These are phyloP conservation scores for Talaromyces atroroseus DNA, from an alignment of 2,329 filamentous ascomycete genomes.

Conservation along the genomic window DNA sequence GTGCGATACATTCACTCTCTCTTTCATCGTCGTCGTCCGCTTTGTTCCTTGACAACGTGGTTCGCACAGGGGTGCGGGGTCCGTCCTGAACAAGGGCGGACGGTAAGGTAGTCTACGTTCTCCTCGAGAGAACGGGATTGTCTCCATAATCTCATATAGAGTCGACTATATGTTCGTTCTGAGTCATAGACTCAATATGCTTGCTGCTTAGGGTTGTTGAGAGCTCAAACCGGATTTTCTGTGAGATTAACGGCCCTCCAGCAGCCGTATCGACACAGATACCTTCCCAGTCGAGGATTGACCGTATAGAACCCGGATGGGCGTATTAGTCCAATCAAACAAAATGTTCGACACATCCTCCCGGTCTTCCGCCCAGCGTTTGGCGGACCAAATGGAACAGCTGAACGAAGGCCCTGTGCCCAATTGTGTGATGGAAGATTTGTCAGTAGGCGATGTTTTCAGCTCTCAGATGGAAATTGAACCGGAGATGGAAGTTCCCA, in stretches of 20 bases:
- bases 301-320: background rate
- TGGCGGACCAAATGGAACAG: slow-evolving; percentile 13
- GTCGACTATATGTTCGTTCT: background rate
- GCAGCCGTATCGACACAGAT: background rate
- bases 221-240: background rate
- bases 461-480: slow-evolving; percentile 31
- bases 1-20: background rate
- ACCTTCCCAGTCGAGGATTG: background rate
- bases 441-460: slow-evolving; percentile 37
- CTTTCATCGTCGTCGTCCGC: slow-evolving; percentile 20
- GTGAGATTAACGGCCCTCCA: background rate
- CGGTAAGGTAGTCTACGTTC: slow-evolving; percentile 32
- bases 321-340: background rate
- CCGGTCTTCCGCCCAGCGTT: slow-evolving; percentile 10
- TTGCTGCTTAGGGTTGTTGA: background rate
- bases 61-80: slow-evolving; percentile 45
- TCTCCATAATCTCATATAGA: background rate
- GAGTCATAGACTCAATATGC: slow-evolving; percentile 1
- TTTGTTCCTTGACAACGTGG: slow-evolving; percentile 28
- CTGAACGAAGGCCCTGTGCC: slow-evolving; percentile 18
- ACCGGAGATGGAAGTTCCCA: slow-evolving; percentile 20
- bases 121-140: background rate
- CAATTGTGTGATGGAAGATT: slow-evolving; percentile 25
- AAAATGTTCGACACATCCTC: slow-evolving; percentile 10
- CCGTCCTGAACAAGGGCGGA: slow-evolving; percentile 50